A percentile compares a stretch with the other conserved stretches of the same genome.
phyloP scores from a whole-genome alignment of 2,329 filamentous ascomycete genomes.

The Conoideocrella luteorostrata region DNA sequence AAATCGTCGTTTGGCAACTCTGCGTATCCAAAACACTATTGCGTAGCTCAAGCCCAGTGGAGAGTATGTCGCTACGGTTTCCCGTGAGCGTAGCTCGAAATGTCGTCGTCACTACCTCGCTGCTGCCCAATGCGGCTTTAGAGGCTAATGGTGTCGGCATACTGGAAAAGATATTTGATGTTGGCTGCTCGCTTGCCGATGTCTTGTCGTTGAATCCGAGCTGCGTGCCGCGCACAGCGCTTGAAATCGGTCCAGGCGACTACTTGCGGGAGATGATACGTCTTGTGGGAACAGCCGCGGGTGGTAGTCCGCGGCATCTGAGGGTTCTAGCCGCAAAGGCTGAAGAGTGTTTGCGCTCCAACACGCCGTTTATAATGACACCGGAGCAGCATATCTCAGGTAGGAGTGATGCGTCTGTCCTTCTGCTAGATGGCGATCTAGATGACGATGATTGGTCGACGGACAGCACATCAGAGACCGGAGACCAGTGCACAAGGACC shows the following conservation, averaged over 20 bases:
- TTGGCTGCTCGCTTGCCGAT: conserved; percentile 25
- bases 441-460: neutral
- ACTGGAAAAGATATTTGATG: conserved; percentile 27
- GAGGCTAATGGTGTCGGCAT: conserved; percentile 27
- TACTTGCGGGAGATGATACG: conserved; percentile 4
- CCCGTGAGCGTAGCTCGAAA: conserved; percentile 20
- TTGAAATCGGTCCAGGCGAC: conserved; percentile 3
- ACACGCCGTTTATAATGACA: neutral
- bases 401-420: neutral
- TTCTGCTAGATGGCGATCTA: neutral
- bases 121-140: conserved; percentile 19
- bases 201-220: conserved; percentile 3
- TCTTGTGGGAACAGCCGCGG: neutral
- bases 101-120: conserved; percentile 16
- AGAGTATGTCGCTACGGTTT: conserved; percentile 21
- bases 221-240: conserved; percentile 3
- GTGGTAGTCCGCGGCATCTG: conserved; percentile 4
- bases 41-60: conserved; percentile 8
- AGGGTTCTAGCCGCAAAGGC: conserved; percentile 2
- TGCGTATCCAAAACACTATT: conserved; percentile 18
- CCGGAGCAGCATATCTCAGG: neutral
- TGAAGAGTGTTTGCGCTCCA: conserved; percentile 3
- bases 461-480: no score
- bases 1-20: conserved; percentile 20
- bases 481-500: no score